A percentile compares a stretch with the other conserved stretches of the same genome.
Conservation (phyloP, 2,329 filamentous ascomycete genomes). For the Ascochyta fabae region DNA sequence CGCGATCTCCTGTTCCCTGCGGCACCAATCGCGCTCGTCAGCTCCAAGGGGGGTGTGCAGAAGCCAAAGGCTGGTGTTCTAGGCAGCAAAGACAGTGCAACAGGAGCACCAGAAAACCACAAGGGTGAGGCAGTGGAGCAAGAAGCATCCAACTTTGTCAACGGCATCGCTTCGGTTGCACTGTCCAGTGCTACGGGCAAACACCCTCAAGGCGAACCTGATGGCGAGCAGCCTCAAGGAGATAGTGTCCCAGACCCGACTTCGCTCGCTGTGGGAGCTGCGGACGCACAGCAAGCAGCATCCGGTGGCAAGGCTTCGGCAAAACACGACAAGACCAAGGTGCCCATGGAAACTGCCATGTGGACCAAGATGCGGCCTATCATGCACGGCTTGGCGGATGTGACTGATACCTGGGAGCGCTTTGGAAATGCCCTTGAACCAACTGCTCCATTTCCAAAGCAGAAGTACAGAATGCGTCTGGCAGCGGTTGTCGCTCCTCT, state of each 20-base stretch:
- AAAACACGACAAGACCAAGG: constrained; percentile 76
- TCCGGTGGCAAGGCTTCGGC: constrained; percentile 58
- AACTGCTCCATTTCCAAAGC: constrained; percentile 55
- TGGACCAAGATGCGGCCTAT: constrained; percentile 77
- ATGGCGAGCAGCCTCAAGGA: constrained; percentile 49
- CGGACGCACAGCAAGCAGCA: constrained; percentile 61
- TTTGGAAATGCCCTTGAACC: constrained; percentile 64
- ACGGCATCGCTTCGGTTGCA: constrained; percentile 73
- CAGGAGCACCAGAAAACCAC: constrained; percentile 81
- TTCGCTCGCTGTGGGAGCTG: constrained; percentile 60
- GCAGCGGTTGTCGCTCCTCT: constrained; percentile 55
- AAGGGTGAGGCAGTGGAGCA: constrained; percentile 84
- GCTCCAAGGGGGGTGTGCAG: constrained; percentile 73
- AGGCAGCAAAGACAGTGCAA: constrained; percentile 77
- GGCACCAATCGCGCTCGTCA: constrained; percentile 76
- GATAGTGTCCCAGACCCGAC: constrained; percentile 69
- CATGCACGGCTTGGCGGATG: constrained; percentile 69
- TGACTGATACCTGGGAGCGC: constrained; percentile 68
- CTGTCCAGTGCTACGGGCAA: constrained; percentile 79
- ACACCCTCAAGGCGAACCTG: constrained; percentile 70
- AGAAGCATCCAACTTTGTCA: constrained; percentile 82
- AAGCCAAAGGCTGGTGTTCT: constrained; percentile 78
- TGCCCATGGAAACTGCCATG: constrained; percentile 76
- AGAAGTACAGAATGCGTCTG: constrained; percentile 54
- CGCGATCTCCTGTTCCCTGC: constrained; percentile 74